These are phyloP conservation scores for Podila verticillata DNA, from an alignment of 192 early-diverging fungal genomes.

Conservation along the genomic window DNA sequence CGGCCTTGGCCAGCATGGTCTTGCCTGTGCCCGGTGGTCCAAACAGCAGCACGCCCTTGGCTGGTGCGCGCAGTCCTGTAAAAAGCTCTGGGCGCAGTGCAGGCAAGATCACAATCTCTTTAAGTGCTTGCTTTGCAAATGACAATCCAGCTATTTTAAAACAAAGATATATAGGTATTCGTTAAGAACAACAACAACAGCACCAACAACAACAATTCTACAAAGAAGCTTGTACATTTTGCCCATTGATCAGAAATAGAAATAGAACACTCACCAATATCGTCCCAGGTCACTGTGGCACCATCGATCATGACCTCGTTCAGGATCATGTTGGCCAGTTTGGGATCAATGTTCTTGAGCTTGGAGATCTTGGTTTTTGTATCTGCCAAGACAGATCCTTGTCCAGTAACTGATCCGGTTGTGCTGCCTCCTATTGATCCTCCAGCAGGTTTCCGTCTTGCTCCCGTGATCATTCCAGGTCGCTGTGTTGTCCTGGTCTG, in stretches of 20 bases:
- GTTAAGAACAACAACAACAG: no score
- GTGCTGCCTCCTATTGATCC: slow-evolving; percentile 1
- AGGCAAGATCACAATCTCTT: slow-evolving; percentile 83
- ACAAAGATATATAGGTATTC: background rate
- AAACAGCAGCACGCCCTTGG: slow-evolving; percentile 87
- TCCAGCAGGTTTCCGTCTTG: slow-evolving; percentile 20
- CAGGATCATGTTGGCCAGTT: slow-evolving; percentile 55
- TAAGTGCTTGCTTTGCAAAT: slow-evolving; percentile 78
- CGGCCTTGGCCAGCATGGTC: slow-evolving; percentile 63
- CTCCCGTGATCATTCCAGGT: slow-evolving; percentile 43
- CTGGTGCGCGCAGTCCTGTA: slow-evolving; percentile 78
- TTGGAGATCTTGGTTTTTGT: slow-evolving; percentile 43
- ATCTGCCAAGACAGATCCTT: slow-evolving; percentile 25
- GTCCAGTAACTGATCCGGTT: background rate
- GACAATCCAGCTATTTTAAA: slow-evolving; percentile 73
- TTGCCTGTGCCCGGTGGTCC: slow-evolving; percentile 97
- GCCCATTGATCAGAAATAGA: no score
- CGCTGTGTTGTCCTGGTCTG: slow-evolving; percentile 3
- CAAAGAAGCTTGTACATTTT: no score
- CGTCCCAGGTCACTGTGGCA: slow-evolving; percentile 73
- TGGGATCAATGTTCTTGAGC: slow-evolving; percentile 52
- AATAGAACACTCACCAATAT: slow-evolving; percentile 45
- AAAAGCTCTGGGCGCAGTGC: slow-evolving; percentile 67
- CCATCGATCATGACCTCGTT: slow-evolving; percentile 51
- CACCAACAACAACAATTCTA: no score